Evolutionary conservation across 1,284 basidiomycete genomes (phyloP), one percentile per base, ranked within the genome.

Genomic region (Trichosporon ovoides): DNA sequence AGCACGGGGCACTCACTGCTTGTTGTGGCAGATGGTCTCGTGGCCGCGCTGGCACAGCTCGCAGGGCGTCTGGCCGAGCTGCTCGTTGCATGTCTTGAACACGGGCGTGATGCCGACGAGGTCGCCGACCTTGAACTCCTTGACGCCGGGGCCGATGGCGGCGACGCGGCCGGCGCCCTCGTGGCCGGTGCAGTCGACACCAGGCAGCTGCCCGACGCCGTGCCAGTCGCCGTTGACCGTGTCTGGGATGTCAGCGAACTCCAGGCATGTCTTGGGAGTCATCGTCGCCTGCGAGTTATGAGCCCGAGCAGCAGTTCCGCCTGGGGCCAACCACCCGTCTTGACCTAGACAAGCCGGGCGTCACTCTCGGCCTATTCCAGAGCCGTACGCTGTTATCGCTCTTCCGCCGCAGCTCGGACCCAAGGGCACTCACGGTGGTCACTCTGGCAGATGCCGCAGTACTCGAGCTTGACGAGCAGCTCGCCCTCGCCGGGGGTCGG

Each of bases 131-230:
- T 60, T 60, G 56, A 56, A 63, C 18, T 52, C 38, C 7, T 36
- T 57, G 28, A 63, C 61, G 20, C 54, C 56, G 19, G 61, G 56
- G 38, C 61, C 61, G 35, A 63, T 31, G 52, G 54, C 53, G 52
- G 48, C 58, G 40, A 63, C 61, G 19, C 50, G 38, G 22, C 61
- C 61, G 3, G 61, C 61, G 22, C 61, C 61, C 56, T 63, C 61
- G 56, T 63, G 61, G 46, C 61, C 61, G 3, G 56, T 60, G 56
- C 58, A 60, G 61, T 60, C 58, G 54, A 63, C 52, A 5, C 58
- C 57, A 11, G 38, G 33, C 4, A 18, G 37, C 3, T 53, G 51
- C 4, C 9, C 33, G 18, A 59, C 35, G 7, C 57, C 54, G 24
- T 48, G 43, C 61, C 61, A 62, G 61, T 62, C 61, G 38, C 61